A percentile compares a stretch with the other conserved stretches of the same genome.
Conservation (phyloP, 2,329 filamentous ascomycete species). For the Fusarium redolens region DNA sequence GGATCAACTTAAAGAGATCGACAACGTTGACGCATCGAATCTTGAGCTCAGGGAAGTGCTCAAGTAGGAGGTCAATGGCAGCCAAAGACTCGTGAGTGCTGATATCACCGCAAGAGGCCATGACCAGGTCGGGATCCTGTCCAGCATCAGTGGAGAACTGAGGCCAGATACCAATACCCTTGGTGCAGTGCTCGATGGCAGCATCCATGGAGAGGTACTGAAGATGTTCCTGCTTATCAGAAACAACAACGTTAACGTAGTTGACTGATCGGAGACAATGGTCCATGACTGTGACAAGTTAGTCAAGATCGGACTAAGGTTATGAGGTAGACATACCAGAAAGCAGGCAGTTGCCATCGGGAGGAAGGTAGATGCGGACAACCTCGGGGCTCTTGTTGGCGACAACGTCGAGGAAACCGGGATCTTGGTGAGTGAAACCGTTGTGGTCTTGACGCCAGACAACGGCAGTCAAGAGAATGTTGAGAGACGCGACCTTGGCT, state of each 20-base stretch:
- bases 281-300: constrained; percentile 66
- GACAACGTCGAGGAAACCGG: constrained; percentile 82
- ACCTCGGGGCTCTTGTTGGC: constrained; percentile 84
- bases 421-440: constrained; percentile 85
- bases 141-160: constrained; percentile 79
- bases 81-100: constrained; percentile 80
- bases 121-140: constrained; percentile 77
- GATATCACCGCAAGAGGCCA: constrained; percentile 81
- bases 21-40: constrained; percentile 84
- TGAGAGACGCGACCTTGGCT: constrained; percentile 77
- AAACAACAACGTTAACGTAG: constrained; percentile 85
- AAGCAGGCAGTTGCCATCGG: constrained; percentile 82
- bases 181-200: constrained; percentile 80
- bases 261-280: constrained; percentile 79
- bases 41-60: constrained; percentile 77
- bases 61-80: constrained; percentile 78
- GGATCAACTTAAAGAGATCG: constrained; percentile 83
- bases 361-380: constrained; percentile 83
- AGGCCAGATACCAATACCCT: constrained; percentile 82
- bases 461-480: constrained; percentile 81
- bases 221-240: constrained; percentile 83
- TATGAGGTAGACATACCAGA: constrained; percentile 54
- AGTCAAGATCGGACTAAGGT: constrained; percentile 6
- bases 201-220: constrained; percentile 81
- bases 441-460: constrained; percentile 89